These are phyloP conservation scores for Populus tomentosa DNA, from an alignment of 441 rosid species.

Conservation along the genomic window DNA sequence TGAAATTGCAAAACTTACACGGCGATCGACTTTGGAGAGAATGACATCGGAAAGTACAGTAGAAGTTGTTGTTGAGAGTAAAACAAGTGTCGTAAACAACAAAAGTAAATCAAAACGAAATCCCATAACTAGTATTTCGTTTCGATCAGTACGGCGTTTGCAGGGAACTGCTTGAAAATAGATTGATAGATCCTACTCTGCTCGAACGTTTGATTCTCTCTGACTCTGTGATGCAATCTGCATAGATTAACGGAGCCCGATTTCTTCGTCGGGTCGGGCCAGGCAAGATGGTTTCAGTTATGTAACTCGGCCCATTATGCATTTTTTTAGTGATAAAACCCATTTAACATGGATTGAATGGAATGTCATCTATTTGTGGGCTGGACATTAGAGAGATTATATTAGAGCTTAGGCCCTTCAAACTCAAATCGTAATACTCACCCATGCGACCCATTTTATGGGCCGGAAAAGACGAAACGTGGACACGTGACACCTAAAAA, in stretches of 20 bases:
- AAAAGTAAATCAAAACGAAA: slow-evolving; percentile 30
- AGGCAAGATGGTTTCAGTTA: background rate
- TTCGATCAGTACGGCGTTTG: background rate
- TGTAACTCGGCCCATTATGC: background rate
- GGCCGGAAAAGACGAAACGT: background rate
- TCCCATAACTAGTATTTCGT: background rate
- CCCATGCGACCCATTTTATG: background rate
- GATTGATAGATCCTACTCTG: background rate
- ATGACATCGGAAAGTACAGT: slow-evolving; percentile 75
- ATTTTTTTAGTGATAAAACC: too few relatives aligned
- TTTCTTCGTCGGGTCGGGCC: background rate
- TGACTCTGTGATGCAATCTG: background rate
- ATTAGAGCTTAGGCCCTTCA: background rate
- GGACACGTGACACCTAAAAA: background rate
- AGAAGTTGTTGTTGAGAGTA: slow-evolving; percentile 28
- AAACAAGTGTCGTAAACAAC: slow-evolving; percentile 26
- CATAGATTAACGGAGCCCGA: background rate
- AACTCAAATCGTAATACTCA: background rate
- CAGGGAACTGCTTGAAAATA: background rate
- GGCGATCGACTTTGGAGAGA: slow-evolving; percentile 86
- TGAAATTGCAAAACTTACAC: slow-evolving; percentile 45
- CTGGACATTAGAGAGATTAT: background rate
- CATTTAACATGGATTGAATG: too few relatives aligned
- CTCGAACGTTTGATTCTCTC: background rate
- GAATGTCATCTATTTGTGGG: background rate